These are phyloP conservation scores for Saturnispora serradocipensis DNA, from an alignment of 805 yeast species.

Conservation along the genomic window DNA sequence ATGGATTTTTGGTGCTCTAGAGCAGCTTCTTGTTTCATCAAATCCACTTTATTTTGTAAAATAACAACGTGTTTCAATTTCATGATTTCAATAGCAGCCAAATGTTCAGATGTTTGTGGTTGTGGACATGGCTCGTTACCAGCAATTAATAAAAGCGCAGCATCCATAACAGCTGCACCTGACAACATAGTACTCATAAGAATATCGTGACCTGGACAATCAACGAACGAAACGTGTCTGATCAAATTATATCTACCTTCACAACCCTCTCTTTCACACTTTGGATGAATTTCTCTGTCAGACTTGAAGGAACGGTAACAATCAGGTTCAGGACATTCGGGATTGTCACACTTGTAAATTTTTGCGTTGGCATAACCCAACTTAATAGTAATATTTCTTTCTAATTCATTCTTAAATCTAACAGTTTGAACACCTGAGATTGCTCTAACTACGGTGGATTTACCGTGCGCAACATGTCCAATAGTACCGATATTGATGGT, in stretches of 20 bases:
- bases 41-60: constrained; percentile 95
- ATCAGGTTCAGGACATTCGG: constrained; percentile 83
- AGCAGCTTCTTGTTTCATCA: constrained; percentile 96
- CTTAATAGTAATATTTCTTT: constrained; percentile 97
- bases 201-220: constrained; percentile 99
- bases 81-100: constrained; percentile 99
- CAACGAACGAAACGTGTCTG: constrained; percentile 97
- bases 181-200: constrained; percentile 99
- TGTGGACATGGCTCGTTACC: constrained; percentile 99
- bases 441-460: constrained; percentile 96
- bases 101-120: constrained; percentile 98
- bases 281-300: constrained; percentile 90
- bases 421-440: constrained; percentile 99
- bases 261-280: constrained; percentile 82
- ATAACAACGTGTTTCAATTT: constrained; percentile 93
- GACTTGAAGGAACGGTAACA: constrained; percentile 92
- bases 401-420: constrained; percentile 97
- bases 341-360: constrained; percentile 85
- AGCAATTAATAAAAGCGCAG: constrained; percentile 90
- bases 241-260: constrained; percentile 80
- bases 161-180: constrained; percentile 99
- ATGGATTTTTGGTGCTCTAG: constrained; percentile 92
- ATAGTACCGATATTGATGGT: constrained; percentile 98
- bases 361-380: constrained; percentile 98
- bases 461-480: constrained; percentile 99